Evolutionary conservation across 306 rosid species (phyloP).

Genomic region (Styphnolobium japonicum): DNA sequence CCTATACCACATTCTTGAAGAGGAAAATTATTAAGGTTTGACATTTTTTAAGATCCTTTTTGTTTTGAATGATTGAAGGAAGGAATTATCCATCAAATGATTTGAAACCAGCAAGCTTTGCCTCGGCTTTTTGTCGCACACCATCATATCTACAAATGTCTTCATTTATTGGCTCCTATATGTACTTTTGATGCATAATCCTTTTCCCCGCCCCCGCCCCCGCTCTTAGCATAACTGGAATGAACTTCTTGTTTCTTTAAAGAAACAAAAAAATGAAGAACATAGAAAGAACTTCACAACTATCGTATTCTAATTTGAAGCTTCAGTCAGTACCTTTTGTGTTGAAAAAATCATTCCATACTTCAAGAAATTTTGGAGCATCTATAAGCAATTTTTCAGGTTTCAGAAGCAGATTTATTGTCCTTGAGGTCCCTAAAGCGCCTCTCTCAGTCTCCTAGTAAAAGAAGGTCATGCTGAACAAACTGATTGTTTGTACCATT

Average conservation of each 20-base stretch:
- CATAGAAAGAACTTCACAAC: conserved; percentile 3
- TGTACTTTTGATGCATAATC: conserved; percentile 1
- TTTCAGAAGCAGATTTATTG: conserved; percentile 50
- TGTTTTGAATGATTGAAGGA: conserved; percentile 12
- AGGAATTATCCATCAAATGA: not conserved
- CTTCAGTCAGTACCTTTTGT: conserved; percentile 16
- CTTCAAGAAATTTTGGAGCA: conserved; percentile 12
- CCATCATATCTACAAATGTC: conserved; percentile 1
- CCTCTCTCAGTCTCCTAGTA: conserved; percentile 46
- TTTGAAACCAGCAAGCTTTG: conserved; percentile 18
- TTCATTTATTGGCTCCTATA: conserved; percentile 8
- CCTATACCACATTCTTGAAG: conserved; percentile 45
- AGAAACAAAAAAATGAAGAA: not conserved
- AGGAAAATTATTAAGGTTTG: conserved; percentile 68
- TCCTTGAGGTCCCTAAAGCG: conserved; percentile 63
- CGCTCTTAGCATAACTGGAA: not conserved
- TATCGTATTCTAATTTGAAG: conserved; percentile 1
- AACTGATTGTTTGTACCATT: not conserved
- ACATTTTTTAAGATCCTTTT: not conserved
- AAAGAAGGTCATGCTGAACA: conserved; percentile 53
- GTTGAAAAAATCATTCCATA: conserved; percentile 11
- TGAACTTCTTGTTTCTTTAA: not conserved
- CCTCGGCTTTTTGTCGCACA: not conserved
- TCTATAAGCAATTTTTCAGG: conserved; percentile 49
- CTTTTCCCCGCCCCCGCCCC: not conserved